Conservation (phyloP, 164 flowering plant species). For the Vitis cinerea region DNA sequence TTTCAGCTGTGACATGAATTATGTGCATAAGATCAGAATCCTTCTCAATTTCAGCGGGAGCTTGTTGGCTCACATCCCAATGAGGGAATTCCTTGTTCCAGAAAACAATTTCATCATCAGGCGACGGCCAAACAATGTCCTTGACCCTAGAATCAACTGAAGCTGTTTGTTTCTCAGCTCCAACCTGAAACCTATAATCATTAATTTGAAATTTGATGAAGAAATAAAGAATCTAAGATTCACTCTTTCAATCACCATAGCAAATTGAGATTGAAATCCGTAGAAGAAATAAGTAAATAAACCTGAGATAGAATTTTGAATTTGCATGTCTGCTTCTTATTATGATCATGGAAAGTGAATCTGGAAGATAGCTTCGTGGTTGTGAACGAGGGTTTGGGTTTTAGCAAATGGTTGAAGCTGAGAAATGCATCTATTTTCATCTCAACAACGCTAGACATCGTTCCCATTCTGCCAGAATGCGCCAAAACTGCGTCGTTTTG, state of each 20-base stretch:
- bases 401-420: background rate
- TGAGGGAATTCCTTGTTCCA: slow-evolving; percentile 51
- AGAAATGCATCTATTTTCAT: background rate
- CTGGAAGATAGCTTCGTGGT: too few relatives aligned
- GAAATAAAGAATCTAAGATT: background rate
- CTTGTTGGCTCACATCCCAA: slow-evolving; percentile 23
- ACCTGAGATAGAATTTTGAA: too few relatives aligned
- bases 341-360: too few relatives aligned
- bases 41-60: slow-evolving; percentile 24
- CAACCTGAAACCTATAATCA: slow-evolving; percentile 23
- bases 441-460: background rate
- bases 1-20: slow-evolving; percentile 71
- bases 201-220: too few relatives aligned
- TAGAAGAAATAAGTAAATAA: background rate
- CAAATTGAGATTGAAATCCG: background rate
- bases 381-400: too few relatives aligned
- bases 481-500: too few relatives aligned
- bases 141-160: slow-evolving; percentile 9
- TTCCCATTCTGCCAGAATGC: too few relatives aligned
- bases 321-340: too few relatives aligned
- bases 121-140: slow-evolving; percentile 57
- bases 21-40: slow-evolving; percentile 55
- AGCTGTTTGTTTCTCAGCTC: slow-evolving; percentile 12
- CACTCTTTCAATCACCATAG: background rate
- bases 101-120: slow-evolving; percentile 55